phyloP scores from a whole-genome alignment of 257 asterid genomes.

The Leptodermis oblonga region DNA sequence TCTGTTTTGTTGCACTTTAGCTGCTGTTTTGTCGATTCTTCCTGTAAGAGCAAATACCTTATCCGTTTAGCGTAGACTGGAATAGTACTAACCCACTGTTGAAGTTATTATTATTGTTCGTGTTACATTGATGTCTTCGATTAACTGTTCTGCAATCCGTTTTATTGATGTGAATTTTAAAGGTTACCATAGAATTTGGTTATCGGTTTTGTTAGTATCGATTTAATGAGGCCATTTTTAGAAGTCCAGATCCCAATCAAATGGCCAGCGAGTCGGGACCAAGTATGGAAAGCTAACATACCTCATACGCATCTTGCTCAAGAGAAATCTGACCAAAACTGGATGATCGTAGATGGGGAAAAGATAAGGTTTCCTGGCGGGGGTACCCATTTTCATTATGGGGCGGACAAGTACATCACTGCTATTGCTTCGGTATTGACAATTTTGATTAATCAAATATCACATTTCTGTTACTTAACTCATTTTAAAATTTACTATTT shows the following conservation, averaged over 20 bases:
- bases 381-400: conserved; percentile 90
- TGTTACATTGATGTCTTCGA: background rate
- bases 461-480: background rate
- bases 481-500: background rate
- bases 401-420: conserved; percentile 80
- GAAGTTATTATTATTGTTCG: background rate
- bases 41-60: background rate
- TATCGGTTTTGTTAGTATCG: conserved; percentile 36
- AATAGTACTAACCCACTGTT: background rate
- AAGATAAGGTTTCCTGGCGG: conserved; percentile 93
- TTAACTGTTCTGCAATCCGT: background rate
- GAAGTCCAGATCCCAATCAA: conserved; percentile 87
- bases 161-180: conserved; percentile 7
- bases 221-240: conserved; percentile 55
- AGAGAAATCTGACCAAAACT: conserved; percentile 85
- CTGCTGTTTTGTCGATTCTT: background rate
- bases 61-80: background rate
- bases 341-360: conserved; percentile 96
- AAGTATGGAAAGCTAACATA: conserved; percentile 94
- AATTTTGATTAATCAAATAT: conserved; percentile 9
- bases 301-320: conserved; percentile 92
- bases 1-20: background rate
- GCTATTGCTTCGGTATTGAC: conserved; percentile 76
- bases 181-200: conserved; percentile 3
- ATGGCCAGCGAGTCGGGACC: conserved; percentile 91